Conservation (phyloP, 2,329 filamentous ascomycete genomes). For the Magnaporthiopsis rhizophila region DNA sequence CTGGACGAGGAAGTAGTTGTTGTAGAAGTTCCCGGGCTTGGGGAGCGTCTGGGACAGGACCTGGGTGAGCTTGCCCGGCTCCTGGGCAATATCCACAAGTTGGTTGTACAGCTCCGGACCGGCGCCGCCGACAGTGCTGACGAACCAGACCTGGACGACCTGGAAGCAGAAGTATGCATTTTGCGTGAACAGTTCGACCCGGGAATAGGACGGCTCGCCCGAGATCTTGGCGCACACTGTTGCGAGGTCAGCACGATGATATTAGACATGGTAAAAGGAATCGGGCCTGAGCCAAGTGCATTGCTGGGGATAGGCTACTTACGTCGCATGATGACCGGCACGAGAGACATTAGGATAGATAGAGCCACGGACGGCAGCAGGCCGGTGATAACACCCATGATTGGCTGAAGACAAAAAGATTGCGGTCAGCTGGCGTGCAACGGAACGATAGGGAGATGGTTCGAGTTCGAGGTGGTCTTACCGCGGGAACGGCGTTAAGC, state of each 20-base stretch:
- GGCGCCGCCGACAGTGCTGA: conserved; percentile 73
- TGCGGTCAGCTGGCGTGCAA: neutral
- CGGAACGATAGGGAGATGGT: neutral
- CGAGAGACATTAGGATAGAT: conserved; percentile 75
- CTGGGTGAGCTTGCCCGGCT: conserved; percentile 53
- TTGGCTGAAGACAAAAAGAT: conserved; percentile 21
- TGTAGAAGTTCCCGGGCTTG: conserved; percentile 85
- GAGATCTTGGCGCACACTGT: conserved; percentile 67
- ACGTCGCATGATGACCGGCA: conserved; percentile 75
- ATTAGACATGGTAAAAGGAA: neutral
- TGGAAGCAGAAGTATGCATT: conserved; percentile 89
- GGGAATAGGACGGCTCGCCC: conserved; percentile 70
- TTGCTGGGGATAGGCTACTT: conserved; percentile 23
- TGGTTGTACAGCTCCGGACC: conserved; percentile 61
- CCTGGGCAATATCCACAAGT: conserved; percentile 52
- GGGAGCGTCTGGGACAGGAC: conserved; percentile 70
- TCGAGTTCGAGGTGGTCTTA: conserved; percentile 5
- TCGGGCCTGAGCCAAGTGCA: neutral
- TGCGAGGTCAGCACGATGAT: conserved; percentile 5
- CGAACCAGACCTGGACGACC: conserved; percentile 77
- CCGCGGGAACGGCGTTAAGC: conserved; percentile 59
- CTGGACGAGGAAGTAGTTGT: conserved; percentile 91
- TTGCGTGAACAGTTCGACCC: conserved; percentile 82
- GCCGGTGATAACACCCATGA: conserved; percentile 77
- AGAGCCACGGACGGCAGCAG: conserved; percentile 74